Base-by-base conservation (phyloP, 1,284 basidiomycete species). In the Microbotryum lychnidis-dioicae region DNA sequence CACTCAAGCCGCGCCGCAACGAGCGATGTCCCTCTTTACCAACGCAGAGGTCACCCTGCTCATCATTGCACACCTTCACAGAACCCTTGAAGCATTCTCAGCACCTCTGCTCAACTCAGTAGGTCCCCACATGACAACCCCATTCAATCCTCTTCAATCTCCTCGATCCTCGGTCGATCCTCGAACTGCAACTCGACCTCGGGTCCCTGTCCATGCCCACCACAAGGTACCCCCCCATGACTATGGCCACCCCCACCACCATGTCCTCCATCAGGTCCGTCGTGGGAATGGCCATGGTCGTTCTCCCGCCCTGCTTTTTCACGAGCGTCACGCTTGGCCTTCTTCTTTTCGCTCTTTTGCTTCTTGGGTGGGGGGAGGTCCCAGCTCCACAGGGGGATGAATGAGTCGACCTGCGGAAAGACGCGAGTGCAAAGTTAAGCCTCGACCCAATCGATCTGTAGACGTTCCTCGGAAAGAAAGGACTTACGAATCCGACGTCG, bases 371-470 rank as follows among this genome's bases (percentile, higher is more conserved):
- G 72, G 16, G 92, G 90, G 56, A 93, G 72, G 74, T 98, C 94
- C 91, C 92, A 99, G 69, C 91, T 92, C 91, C 91, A 99, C 7
- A 90, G 76, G 16, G 94, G 96, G 71, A 96, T 91, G 77, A 98
- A 99, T 0, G 93, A 97, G 62, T 97, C 94, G 68, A 97, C 84
- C 92, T 96, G 70, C 33, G 47, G 12, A 49, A 47, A n/a, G 21
- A 21, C 46, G 60, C 50, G 23, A 59, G 33, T 18, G 21, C 14
- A 29, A 47, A n/a, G 16, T 23, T n/a, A 31, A 37, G 16, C 37
- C 16, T 18, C 37, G 37, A 42, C 37, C 2, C 25, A 4, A 42
- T 42, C 37, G 14, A 12, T 42, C 37, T 16, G 37, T 12, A 42
- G 16, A 42, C 6, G 10, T 10, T 46, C 4, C 25, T 44, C 33